A percentile compares a stretch with the other conserved stretches of the same genome.
Evolutionary conservation across 129 eudicot species (phyloP).

Genomic region (Daucus carota): DNA sequence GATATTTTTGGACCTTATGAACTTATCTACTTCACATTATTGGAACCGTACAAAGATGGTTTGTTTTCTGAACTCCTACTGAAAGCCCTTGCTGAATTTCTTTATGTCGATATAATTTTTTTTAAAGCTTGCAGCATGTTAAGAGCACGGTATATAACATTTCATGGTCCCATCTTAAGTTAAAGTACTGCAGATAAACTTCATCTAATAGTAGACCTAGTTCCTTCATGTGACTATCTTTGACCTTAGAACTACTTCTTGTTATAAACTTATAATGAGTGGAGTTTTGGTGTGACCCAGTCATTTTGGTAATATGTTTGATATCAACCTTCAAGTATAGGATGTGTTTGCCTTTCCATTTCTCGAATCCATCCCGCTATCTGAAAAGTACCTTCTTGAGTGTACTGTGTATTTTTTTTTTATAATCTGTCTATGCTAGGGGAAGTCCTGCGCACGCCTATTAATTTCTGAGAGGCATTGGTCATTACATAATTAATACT

Average conservation of each 20-base stretch:
- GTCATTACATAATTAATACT: background rate
- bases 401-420: background rate
- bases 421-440: background rate
- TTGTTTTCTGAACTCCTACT: slow-evolving; percentile 23
- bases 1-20: slow-evolving; percentile 75
- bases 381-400: background rate
- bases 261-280: background rate
- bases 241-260: background rate
- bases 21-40: slow-evolving; percentile 55
- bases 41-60: slow-evolving; percentile 49
- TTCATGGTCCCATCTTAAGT: background rate
- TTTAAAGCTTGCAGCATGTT: background rate
- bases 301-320: background rate
- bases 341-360: background rate
- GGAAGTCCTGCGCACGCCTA: background rate
- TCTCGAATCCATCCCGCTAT: background rate
- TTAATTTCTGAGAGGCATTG: background rate
- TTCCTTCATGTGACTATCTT: background rate
- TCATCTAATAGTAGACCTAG: background rate
- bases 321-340: background rate
- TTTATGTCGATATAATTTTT: background rate
- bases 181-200: background rate
- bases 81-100: background rate
- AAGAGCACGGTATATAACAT: background rate
- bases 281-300: background rate